Base-by-base conservation (phyloP, 805 yeast genomes). In the Cyberlindnera mississippiensis region DNA sequence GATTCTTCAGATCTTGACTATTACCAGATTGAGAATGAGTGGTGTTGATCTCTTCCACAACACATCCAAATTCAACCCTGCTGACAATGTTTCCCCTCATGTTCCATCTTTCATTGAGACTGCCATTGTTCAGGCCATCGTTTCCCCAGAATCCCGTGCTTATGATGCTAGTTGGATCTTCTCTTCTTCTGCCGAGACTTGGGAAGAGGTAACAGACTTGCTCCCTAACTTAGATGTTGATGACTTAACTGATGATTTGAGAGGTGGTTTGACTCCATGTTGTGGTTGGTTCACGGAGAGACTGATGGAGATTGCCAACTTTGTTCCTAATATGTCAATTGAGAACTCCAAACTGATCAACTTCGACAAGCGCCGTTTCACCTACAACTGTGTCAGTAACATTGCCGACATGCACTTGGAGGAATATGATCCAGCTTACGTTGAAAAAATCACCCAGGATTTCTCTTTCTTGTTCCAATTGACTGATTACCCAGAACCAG, bases 201-300 rank as follows among this genome's bases (percentile, higher is more conserved):
- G 62, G 31, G 64, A 66, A 29, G 47, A 56, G 31, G 61, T 57
- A 46, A 47, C 53, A 13, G 61, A 52, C 36, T 56, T 67, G 35
- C 52, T 59, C 46, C 69, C 71, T 17, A 52, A 62, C 40, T 49
- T 60, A 44, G 70, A 67, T 41, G 57, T 56, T 28, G 59, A 60
- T 27, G 59, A 58, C 42, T 48, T 61, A 38, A 44, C 59, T 4
- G 62, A 52, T n/a, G 51, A 45, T 4, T 46, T 46, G 47, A 48
- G 60, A 44, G 69, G 71, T 40, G 72, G 80, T 0, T 64, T 86
- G 37, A 76, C 88, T 6, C 93, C 96, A 2, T 90, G 96, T 56
- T 77, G 88, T 45, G 97, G 97, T 10, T 91, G 98, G 98, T 69
- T 88, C 38, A 68, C 84, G 18, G 91, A 85, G 52, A 78, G 95